Conservation (phyloP, 2,329 filamentous ascomycete genomes). For the Sarocladium kiliense region DNA sequence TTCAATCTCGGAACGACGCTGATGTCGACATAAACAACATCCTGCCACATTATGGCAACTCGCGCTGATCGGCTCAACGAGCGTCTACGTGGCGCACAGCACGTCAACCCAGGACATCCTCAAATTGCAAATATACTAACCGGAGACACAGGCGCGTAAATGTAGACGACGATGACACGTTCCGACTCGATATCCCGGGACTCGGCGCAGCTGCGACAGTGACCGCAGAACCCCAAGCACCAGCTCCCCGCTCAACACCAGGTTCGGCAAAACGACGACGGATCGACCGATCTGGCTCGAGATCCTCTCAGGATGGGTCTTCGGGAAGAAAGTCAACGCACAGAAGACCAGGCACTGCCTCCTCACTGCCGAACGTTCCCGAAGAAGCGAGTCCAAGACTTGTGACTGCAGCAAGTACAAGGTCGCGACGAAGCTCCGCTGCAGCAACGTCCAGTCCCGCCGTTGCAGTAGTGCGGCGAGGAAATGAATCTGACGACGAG, state of each 20-base stretch:
- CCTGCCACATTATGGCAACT: constrained; percentile 10
- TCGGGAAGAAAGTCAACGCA: not conserved
- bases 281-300: constrained; percentile 17
- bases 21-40: not conserved
- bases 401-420: not conserved
- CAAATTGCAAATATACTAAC: constrained; percentile 5
- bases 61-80: constrained; percentile 59
- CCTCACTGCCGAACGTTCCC: not conserved
- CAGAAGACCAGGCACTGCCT: not conserved
- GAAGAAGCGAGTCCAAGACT: not conserved
- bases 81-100: constrained; percentile 62
- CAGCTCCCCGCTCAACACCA: constrained; percentile 33
- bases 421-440: not conserved
- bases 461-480: not conserved
- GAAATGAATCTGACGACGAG: not conserved
- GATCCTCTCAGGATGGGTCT: not conserved
- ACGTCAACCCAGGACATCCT: constrained; percentile 19
- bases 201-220: constrained; percentile 15
- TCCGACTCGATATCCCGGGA: constrained; percentile 39
- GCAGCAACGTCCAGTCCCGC: not conserved
- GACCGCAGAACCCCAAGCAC: constrained; percentile 16
- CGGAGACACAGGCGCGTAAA: constrained; percentile 41
- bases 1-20: no score
- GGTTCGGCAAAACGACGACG: constrained; percentile 40
- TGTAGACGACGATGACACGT: constrained; percentile 52